Conservation (phyloP, 805 yeast species). For the Nakazawaea anatomiae region DNA sequence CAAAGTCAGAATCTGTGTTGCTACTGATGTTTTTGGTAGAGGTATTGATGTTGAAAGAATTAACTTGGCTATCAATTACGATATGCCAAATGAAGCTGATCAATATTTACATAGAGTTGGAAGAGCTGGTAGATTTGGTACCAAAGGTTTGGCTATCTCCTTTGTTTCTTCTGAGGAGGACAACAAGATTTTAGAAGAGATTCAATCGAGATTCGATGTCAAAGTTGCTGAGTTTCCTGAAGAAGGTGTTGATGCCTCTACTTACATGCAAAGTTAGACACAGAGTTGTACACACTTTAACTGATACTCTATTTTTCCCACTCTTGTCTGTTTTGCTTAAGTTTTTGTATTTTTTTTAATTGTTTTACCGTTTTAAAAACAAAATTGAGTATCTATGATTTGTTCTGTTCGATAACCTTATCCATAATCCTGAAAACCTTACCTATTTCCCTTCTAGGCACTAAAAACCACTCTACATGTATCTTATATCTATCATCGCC, state of each 20-base stretch:
- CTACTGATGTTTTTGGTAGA: conserved; percentile 98
- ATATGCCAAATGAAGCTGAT: conserved; percentile 93
- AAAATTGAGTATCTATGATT: not conserved
- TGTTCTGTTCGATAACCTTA: conserved; percentile 7
- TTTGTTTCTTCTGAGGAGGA: conserved; percentile 84
- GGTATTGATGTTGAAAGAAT: conserved; percentile 99
- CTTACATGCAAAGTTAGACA: conserved; percentile 87
- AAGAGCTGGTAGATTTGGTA: conserved; percentile 99
- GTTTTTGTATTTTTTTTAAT: not conserved
- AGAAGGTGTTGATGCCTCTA: conserved; percentile 95
- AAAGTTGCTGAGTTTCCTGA: conserved; percentile 93
- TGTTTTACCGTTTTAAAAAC: not conserved
- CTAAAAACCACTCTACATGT: conserved; percentile 54
- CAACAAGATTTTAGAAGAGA: conserved; percentile 82
- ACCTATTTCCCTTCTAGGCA: conserved; percentile 35
- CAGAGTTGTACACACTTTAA: not conserved
- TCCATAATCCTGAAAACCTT: conserved; percentile 30
- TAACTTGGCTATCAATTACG: conserved; percentile 96
- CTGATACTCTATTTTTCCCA: too few relatives aligned
- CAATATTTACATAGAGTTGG: conserved; percentile 99
- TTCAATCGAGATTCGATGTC: conserved; percentile 96
- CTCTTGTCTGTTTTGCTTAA: not conserved
- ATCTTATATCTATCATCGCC: conserved; percentile 17
- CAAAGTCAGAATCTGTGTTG: conserved; percentile 97
- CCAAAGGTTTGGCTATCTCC: conserved; percentile 95